Conservation (phyloP, 2,329 filamentous ascomycete species). For the Orbilia quercus region DNA sequence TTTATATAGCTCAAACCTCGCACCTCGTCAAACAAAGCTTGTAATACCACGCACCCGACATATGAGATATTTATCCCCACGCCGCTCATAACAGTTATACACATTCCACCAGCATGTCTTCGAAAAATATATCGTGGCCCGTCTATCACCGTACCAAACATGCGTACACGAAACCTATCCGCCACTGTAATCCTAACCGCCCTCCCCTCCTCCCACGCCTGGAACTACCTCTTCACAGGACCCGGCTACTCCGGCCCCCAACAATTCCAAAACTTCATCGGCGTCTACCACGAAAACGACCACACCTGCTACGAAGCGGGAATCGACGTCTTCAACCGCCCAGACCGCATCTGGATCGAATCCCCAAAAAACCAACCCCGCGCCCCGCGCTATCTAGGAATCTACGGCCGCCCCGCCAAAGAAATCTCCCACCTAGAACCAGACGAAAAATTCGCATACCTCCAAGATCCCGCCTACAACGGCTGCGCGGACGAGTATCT, state of each 20-base stretch:
- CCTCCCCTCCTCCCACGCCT: neutral
- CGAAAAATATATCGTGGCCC: too few relatives aligned
- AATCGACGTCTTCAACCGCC: neutral
- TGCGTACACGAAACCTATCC: too few relatives aligned
- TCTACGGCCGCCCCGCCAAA: conserved; percentile 1
- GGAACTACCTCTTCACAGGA: conserved; percentile 15
- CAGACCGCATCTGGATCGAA: conserved; percentile 11
- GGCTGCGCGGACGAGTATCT: conserved; percentile 10
- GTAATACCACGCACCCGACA: too few relatives aligned
- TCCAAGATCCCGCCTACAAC: conserved; percentile 3
- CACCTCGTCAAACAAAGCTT: too few relatives aligned
- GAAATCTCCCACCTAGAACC: neutral
- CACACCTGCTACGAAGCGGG: conserved; percentile 15
- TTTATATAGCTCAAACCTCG: too few relatives aligned
- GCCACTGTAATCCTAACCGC: too few relatives aligned
- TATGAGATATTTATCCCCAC: too few relatives aligned
- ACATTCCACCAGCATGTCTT: too few relatives aligned
- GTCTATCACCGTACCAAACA: too few relatives aligned
- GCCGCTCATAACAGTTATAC: too few relatives aligned
- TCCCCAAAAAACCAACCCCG: neutral
- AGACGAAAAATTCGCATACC: neutral
- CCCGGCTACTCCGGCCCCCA: conserved; percentile 9
- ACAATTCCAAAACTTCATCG: conserved; percentile 9
- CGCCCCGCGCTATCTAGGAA: conserved; percentile 2
- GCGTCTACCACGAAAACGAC: neutral